Evolutionary conservation across 208 protist species (phyloP).

Genomic region (Leishmania major): DNA sequence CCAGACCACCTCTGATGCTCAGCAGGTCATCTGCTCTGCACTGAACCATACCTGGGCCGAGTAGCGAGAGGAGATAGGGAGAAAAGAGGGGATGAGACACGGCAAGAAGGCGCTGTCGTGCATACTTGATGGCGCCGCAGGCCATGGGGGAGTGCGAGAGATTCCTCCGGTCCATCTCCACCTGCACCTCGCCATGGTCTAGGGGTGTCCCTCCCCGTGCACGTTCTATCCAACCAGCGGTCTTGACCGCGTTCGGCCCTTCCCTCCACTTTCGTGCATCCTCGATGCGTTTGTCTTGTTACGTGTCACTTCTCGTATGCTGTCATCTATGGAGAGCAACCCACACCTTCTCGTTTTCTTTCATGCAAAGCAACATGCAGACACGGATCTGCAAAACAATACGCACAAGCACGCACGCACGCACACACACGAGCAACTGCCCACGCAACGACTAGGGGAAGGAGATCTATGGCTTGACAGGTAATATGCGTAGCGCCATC

Average conservation of each 20-base stretch:
- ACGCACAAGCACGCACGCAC: neutral
- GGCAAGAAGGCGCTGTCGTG: neutral
- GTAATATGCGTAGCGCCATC: neutral
- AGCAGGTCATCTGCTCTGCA: neutral
- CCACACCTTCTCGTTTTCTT: neutral
- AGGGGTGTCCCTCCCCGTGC: neutral
- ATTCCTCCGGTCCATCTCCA: neutral
- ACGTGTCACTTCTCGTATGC: too few relatives aligned
- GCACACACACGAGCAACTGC: neutral
- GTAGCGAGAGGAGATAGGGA: neutral
- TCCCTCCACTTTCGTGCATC: neutral
- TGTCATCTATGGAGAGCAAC: conserved; percentile 1
- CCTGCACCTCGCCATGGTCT: neutral
- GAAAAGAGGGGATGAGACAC: neutral
- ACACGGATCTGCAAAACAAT: neutral
- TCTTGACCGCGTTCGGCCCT: neutral
- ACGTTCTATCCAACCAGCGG: neutral
- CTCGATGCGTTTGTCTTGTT: neutral
- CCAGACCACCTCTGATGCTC: neutral
- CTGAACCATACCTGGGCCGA: neutral
- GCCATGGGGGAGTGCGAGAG: neutral
- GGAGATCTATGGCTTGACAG: neutral
- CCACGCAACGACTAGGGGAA: neutral
- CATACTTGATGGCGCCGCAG: neutral
- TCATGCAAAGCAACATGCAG: neutral